Percentiles rank a stretch among this genome's conserved stretches.
Evolutionary conservation across 139 green algal genomes (phyloP).

Genomic region (Helicosporidium sp.): DNA sequence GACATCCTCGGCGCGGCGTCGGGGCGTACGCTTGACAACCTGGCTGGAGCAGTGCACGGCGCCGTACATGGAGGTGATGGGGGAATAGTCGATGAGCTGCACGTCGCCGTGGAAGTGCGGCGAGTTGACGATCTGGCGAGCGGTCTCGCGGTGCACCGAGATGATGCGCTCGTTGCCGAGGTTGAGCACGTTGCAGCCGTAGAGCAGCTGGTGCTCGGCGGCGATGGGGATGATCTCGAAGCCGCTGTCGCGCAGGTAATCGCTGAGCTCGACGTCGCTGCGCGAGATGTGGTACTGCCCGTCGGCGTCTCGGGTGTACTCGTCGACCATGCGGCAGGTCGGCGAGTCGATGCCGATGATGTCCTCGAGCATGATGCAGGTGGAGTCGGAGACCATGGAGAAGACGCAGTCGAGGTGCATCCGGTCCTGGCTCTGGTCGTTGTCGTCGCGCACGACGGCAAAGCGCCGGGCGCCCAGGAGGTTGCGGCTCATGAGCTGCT

Average conservation of each 20-base stretch:
- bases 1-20: too few species aligned
- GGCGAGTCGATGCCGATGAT: conserved; percentile 52
- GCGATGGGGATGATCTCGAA: conserved; percentile 81
- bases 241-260: conserved; percentile 56
- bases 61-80: conserved; percentile 86
- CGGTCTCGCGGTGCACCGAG: conserved; percentile 48
- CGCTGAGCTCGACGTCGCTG: conserved; percentile 52
- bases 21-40: conserved; percentile 33
- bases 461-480: conserved; percentile 60
- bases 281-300: conserved; percentile 2
- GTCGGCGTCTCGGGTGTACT: conserved; percentile 9
- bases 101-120: conserved; percentile 56
- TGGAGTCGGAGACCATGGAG: conserved; percentile 51
- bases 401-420: conserved; percentile 97
- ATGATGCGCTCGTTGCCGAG: conserved; percentile 68
- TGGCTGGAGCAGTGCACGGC: conserved; percentile 78
- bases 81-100: conserved; percentile 59
- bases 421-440: conserved; percentile 77
- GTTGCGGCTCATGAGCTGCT: conserved; percentile 76
- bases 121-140: conserved; percentile 57
- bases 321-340: conserved; percentile 33
- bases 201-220: conserved; percentile 63
- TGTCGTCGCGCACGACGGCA: conserved; percentile 74
- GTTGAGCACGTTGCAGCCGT: conserved; percentile 80
- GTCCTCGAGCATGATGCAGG: conserved; percentile 76